Conservation (phyloP, 208 protist species). For the Acanthamoeba triangularis region DNA sequence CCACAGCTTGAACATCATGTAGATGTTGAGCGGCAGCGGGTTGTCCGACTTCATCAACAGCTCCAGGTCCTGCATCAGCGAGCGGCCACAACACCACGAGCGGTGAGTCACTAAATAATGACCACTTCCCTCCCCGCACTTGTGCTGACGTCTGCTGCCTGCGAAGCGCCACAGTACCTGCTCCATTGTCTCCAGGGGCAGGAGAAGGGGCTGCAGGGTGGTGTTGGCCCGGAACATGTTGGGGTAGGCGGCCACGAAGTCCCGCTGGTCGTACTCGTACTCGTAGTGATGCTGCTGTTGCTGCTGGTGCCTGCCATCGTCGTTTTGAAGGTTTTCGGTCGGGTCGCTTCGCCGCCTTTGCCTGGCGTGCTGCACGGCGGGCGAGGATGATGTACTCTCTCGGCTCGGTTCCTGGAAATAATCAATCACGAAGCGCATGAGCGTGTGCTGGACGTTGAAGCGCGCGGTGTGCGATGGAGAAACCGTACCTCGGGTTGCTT, state of each 20-base stretch:
- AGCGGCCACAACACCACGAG: too few relatives aligned
- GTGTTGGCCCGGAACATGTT: conserved; percentile 34
- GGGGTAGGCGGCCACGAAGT: not conserved
- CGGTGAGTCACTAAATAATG: not conserved
- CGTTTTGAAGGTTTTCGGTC: not conserved
- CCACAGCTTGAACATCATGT: conserved; percentile 66
- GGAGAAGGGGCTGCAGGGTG: conserved; percentile 62
- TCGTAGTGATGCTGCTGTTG: conserved; percentile 6
- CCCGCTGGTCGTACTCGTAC: not conserved
- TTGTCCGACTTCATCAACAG: conserved; percentile 8
- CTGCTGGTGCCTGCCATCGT: not conserved
- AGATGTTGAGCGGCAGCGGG: conserved; percentile 10
- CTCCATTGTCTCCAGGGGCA: conserved; percentile 53
- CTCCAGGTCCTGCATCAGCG: not conserved
- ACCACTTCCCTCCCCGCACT: not conserved
- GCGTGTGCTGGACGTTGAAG: not conserved
- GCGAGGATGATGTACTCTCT: not conserved
- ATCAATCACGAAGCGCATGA: not conserved
- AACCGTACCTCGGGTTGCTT: conserved; percentile 7
- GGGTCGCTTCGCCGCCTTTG: not conserved
- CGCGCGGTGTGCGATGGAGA: not conserved
- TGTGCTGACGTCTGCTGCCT: not conserved
- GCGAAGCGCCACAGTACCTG: not conserved
- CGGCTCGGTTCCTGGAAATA: not conserved
- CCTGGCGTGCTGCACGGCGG: not conserved